Conservation (phyloP, 345 rosid species). For the Viola odorata region DNA sequence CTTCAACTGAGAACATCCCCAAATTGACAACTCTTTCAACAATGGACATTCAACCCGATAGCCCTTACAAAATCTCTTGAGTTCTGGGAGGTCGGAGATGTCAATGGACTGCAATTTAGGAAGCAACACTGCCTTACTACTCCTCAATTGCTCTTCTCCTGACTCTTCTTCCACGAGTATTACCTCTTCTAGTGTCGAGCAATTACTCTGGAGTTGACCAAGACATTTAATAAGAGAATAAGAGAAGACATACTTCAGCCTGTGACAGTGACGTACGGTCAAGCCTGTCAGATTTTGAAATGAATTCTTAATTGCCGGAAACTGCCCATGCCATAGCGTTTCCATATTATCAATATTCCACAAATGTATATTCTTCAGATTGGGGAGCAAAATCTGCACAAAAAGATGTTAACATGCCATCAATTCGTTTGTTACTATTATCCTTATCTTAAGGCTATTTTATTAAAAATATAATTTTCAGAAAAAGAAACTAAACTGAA, state of each 20-base stretch:
- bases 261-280: not conserved
- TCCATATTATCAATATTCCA: not conserved
- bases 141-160: not conserved
- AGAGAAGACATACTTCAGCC: slow-evolving; percentile 5
- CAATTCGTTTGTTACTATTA: too few species aligned
- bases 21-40: not conserved
- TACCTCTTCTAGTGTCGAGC: slow-evolving; percentile 5
- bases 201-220: not conserved
- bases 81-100: slow-evolving; percentile 6
- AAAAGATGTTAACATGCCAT: too few species aligned
- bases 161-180: not conserved
- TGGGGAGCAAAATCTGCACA: slow-evolving; percentile 12
- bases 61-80: slow-evolving; percentile 1
- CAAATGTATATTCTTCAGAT: not conserved
- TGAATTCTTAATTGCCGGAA: not conserved
- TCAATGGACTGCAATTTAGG: not conserved
- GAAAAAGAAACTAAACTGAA: too few species aligned
- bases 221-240: slow-evolving; percentile 4
- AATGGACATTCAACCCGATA: not conserved
- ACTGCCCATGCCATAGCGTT: not conserved
- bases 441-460: too few species aligned
- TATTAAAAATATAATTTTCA: too few species aligned
- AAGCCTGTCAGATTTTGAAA: slow-evolving; percentile 2
- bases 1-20: not conserved
- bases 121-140: not conserved